Percentiles rank a stretch among this genome's conserved stretches.
Evolutionary conservation across 2,329 filamentous ascomycete genomes (phyloP).

Genomic region (Fusarium nisikadoi): DNA sequence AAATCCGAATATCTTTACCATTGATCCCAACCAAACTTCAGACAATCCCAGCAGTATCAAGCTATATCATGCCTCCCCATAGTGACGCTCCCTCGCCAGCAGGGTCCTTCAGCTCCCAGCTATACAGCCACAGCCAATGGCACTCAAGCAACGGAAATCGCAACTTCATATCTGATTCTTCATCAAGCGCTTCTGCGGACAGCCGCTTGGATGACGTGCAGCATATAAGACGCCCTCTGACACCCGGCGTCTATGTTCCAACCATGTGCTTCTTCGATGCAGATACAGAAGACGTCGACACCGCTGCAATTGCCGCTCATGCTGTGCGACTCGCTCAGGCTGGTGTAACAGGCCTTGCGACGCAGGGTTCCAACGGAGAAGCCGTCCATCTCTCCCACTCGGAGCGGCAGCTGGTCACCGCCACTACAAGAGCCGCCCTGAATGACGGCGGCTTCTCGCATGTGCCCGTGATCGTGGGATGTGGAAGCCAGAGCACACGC

Average conservation of each 20-base stretch:
- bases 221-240: constrained; percentile 51
- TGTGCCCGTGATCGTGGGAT: constrained; percentile 80
- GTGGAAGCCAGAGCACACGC: constrained; percentile 76
- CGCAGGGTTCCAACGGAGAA: constrained; percentile 85
- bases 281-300: constrained; percentile 73
- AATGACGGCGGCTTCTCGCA: constrained; percentile 70
- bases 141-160: constrained; percentile 30
- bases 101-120: constrained; percentile 24
- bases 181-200: constrained; percentile 53
- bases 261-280: constrained; percentile 79
- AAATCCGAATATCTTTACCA: neutral
- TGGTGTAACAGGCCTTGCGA: constrained; percentile 78
- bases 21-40: neutral
- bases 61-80: constrained; percentile 37
- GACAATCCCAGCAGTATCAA: neutral
- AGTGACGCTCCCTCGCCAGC: constrained; percentile 38
- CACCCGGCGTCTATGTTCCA: constrained; percentile 74
- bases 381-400: constrained; percentile 79
- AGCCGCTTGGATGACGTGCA: constrained; percentile 50
- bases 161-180: constrained; percentile 47
- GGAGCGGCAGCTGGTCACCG: constrained; percentile 76
- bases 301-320: constrained; percentile 66
- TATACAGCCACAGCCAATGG: constrained; percentile 49
- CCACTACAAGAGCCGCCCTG: constrained; percentile 75
- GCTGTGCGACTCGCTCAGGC: constrained; percentile 78